phyloP scores from a whole-genome alignment of 257 asterid genomes.

The Henckelia pumila region DNA sequence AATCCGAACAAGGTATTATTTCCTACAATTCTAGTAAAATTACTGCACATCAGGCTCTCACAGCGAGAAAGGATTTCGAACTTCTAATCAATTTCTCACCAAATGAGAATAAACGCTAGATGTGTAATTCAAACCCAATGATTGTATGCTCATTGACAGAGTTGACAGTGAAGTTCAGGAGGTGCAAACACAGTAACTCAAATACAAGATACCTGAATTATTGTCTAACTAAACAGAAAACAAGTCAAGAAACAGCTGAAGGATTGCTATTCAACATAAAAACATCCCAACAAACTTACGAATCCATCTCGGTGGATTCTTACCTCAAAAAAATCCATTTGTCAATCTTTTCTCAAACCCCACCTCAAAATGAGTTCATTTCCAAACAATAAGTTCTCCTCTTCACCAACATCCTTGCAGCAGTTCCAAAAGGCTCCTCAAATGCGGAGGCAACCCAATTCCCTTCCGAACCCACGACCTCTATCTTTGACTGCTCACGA shows the following conservation, averaged over 20 bases:
- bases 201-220: background rate
- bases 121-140: background rate
- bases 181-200: background rate
- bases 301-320: background rate
- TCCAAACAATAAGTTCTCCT: constrained; percentile 87
- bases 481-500: constrained; percentile 68
- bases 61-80: background rate
- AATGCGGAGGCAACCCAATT: constrained; percentile 69
- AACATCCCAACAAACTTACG: constrained; percentile 1
- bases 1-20: background rate
- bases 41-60: background rate
- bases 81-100: background rate
- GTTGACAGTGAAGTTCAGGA: constrained; percentile 1
- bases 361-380: constrained; percentile 77
- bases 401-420: constrained; percentile 81
- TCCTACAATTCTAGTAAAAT: background rate
- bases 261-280: background rate
- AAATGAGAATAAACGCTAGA: background rate
- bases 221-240: background rate
- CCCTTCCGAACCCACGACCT: constrained; percentile 48
- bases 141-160: background rate
- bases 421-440: constrained; percentile 75
- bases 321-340: constrained; percentile 31
- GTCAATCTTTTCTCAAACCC: background rate
- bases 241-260: background rate